These are phyloP conservation scores for Aaosphaeria pasadenensis DNA, from an alignment of 2,329 filamentous ascomycete species.

Conservation along the genomic window DNA sequence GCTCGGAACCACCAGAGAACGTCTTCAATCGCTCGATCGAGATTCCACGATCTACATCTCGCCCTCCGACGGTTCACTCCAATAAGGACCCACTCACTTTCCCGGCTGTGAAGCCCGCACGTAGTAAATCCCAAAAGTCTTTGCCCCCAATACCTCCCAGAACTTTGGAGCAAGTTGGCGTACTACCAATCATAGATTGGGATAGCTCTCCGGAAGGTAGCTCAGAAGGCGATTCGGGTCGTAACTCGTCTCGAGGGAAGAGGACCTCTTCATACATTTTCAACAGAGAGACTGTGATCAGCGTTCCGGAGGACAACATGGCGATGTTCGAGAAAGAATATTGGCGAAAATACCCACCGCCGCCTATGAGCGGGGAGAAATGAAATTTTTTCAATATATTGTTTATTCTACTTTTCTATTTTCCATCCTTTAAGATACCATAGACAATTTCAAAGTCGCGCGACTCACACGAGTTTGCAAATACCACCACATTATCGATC, in stretches of 20 bases:
- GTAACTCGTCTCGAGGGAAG: conserved; percentile 10
- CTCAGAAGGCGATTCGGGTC: conserved; percentile 7
- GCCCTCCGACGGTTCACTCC: conserved; percentile 6
- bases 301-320: conserved; percentile 17
- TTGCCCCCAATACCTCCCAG: conserved; percentile 13
- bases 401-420: too few species aligned
- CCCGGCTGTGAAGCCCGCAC: background rate
- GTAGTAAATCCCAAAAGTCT: conserved; percentile 1
- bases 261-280: conserved; percentile 23
- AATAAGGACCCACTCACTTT: background rate
- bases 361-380: conserved; percentile 13
- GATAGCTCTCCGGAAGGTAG: conserved; percentile 16
- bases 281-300: conserved; percentile 24
- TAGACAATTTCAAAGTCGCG: too few species aligned
- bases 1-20: conserved; percentile 11
- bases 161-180: conserved; percentile 11
- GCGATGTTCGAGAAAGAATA: conserved; percentile 18
- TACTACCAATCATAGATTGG: conserved; percentile 20
- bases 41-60: conserved; percentile 10
- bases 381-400: background rate
- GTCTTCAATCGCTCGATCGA: conserved; percentile 24
- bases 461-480: too few species aligned
- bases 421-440: too few species aligned
- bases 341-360: conserved; percentile 21
- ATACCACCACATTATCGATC: too few species aligned